Evolutionary conservation across 2,329 filamentous ascomycete species (phyloP).

Genomic region (Neonectria ditissima): DNA sequence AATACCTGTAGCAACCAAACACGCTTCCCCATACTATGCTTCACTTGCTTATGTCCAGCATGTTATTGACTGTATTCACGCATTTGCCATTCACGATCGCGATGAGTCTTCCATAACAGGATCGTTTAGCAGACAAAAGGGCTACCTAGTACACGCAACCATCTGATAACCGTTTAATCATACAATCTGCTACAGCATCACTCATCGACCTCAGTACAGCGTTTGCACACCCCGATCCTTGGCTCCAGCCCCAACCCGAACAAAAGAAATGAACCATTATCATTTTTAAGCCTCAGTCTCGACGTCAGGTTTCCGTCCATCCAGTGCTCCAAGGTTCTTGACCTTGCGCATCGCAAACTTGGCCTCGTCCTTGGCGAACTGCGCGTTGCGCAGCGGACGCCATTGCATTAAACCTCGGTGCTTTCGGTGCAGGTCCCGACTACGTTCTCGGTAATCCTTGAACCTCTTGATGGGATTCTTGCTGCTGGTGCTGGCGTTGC

Average conservation of each 20-base stretch:
- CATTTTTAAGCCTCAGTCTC: conserved; percentile 75
- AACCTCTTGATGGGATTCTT: conserved; percentile 68
- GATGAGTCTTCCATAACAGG: background rate
- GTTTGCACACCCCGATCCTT: background rate
- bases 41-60: too few species aligned
- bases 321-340: conserved; percentile 80
- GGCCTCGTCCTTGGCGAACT: conserved; percentile 90
- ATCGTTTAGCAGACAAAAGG: background rate
- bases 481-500: conserved; percentile 49
- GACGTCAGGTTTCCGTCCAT: conserved; percentile 86
- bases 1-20: too few species aligned
- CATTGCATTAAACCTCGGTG: conserved; percentile 96
- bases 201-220: conserved; percentile 31
- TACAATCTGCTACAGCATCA: conserved; percentile 9
- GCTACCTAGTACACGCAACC: background rate
- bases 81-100: background rate
- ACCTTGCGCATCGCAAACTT: conserved; percentile 81
- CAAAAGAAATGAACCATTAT: conserved; percentile 8
- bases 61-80: too few species aligned
- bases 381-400: conserved; percentile 86
- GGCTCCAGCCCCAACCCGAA: background rate
- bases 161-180: background rate
- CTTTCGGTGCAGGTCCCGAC: conserved; percentile 82
- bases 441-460: conserved; percentile 74
- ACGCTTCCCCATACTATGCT: too few species aligned